Evolutionary conservation across 2,329 filamentous ascomycete species (phyloP).

Genomic region (Neofusicoccum cordaticola): DNA sequence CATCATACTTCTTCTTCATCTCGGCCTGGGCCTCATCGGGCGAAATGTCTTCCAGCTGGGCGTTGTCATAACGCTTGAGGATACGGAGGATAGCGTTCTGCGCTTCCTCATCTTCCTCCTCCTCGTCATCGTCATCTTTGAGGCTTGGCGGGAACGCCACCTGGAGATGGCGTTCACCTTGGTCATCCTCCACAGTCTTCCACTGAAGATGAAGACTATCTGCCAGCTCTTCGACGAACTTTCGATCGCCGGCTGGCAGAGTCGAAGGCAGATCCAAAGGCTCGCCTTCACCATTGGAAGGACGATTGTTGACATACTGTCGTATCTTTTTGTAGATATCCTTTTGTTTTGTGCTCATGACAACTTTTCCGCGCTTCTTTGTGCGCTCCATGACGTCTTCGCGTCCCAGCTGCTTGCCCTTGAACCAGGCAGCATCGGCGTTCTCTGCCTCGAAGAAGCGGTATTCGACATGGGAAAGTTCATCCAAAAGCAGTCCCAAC

Average conservation of each 20-base stretch:
- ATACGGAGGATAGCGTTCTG: constrained; percentile 79
- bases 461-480: constrained; percentile 83
- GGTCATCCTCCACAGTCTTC: constrained; percentile 61
- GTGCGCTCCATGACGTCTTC: constrained; percentile 63
- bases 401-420: constrained; percentile 74
- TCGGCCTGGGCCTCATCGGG: constrained; percentile 74
- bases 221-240: constrained; percentile 87
- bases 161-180: constrained; percentile 63
- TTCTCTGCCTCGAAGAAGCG: constrained; percentile 91
- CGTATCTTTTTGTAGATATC: constrained; percentile 79
- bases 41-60: constrained; percentile 76
- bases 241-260: constrained; percentile 80
- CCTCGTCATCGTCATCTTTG: constrained; percentile 57
- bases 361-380: constrained; percentile 60
- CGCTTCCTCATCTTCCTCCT: constrained; percentile 76
- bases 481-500: constrained; percentile 72
- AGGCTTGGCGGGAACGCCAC: constrained; percentile 57
- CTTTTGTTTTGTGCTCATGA: constrained; percentile 77
- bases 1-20: constrained; percentile 81
- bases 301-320: constrained; percentile 72
- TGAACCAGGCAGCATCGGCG: constrained; percentile 87
- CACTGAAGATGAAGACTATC: constrained; percentile 64
- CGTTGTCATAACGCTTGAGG: constrained; percentile 86
- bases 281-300: constrained; percentile 39
- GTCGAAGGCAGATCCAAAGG: constrained; percentile 71